Evolutionary conservation across 2,329 filamentous ascomycete species (phyloP), one percentile per base, ranked within the genome.

Genomic region (Epichloe baconii): DNA sequence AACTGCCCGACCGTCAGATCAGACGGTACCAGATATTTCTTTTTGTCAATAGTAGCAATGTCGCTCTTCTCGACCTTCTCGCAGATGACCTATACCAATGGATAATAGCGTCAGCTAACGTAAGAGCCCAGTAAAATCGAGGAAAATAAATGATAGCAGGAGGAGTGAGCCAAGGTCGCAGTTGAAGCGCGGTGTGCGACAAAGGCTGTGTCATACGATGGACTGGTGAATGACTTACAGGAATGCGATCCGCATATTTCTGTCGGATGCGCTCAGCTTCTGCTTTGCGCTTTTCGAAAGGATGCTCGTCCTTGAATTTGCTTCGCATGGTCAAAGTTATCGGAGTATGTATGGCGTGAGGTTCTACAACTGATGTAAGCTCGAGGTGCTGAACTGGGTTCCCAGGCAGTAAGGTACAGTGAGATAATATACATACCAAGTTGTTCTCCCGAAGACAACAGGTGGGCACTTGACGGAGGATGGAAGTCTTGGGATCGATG

Each of bases 251-350:
- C 61, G 88, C 83, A 71, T 98, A 98, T 75, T 98, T 98, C 78
- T 96, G 90, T 61, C 93, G 89, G 71, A 96, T 96, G 71, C 93
- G 90, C 79, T 98, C 93, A 68, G 93, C 93, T 77, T 98, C 93
- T 59, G 93, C 93, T 88, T 97, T 96, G 77, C 93, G 89, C 88
- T 98, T 98, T 85, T 97, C 93, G 71, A 97, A 97, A 64, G 88
- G 89, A 72, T 97, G 93, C 82, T 97, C 93, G 84, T 98, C 93
- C 89, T 98, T 98, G 75, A 98, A 98, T 83, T 97, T 97, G 79
- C 88, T 95, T 69, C 90, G 86, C 89, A 96, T 96, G 61, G 66
- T 88, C 34, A 52, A 45, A 78, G 6, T 43, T 43, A 31, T n/a
- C n/a, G 7, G n/a, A 26, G 48, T 46, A 37, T 23, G 48, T 46